Evolutionary conservation across 306 rosid genomes (phyloP), one percentile per base, ranked within the genome.

Genomic region (Vigna radiata): DNA sequence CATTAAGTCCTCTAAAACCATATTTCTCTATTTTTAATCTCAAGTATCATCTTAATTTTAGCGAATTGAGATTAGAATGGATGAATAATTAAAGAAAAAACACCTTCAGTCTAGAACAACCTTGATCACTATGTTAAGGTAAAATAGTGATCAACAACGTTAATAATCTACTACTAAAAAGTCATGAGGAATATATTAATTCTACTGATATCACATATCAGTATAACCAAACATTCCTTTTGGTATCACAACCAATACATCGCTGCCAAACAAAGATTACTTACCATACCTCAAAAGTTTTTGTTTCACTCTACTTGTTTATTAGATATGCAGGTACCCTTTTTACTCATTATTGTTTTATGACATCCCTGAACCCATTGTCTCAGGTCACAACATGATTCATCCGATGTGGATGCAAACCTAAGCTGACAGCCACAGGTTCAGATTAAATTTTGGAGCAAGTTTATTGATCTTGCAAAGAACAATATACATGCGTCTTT

Each of bases 171-270:
- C 7, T 14, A 7, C 21, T 4, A 31, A 61, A 50, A 62, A 36
- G 52, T 37, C 50, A 25, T 13, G 33, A 50, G 4, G 11, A 19
- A 29, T 52, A 33, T 13, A 49, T 9, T 37, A 33, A 65, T 65
- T 73, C 16, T 48, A 47, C 37, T 68, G 76, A n/a, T 43, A 33
- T 12, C 41, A 55, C 14, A 33, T n/a, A 46, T 37, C 9, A 37
- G 43, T 37, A 7, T 46, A 31, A 70, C 54, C 62, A 15, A 46
- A 33, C 46, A 37, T 11, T 27, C 12, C 36, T 48, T 13, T 8
- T 47, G 53, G 59, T 43, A 54, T 66, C 41, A 58, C 75, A 44
- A 31, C 70, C 70, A 78, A 75, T 59, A 6, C 55, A 47, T 48
- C 3, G 29, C 29, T 2, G 4, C 29, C 29, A 27, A 18, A 41